Base-by-base conservation (phyloP, 768 basidiomycete species). In the Tephrocybe sp. region DNA sequence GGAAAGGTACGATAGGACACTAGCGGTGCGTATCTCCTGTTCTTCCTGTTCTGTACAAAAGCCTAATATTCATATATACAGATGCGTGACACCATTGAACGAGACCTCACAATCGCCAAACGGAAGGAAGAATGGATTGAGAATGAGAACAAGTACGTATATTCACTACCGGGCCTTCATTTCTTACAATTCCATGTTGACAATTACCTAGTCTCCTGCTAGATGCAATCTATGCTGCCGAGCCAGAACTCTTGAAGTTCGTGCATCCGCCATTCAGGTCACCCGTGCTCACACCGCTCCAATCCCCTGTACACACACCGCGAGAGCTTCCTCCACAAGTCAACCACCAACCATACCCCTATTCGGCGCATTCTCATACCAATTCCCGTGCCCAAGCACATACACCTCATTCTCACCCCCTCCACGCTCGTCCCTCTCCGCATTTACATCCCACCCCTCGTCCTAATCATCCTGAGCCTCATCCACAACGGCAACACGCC, bases 91-190 rank as follows among this genome's bases (percentile, higher is more conserved):
- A 59, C 63, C 1, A 65, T 68, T 52, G 60, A 70, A 48, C 68
- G 65, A 12, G 70, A 78, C 22, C 67, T 76, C 11, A 71, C 74
- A 5, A 30, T 65, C 9, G 71, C 75, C 3, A 69, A 62, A 20
- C 62, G 62, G 5, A 77, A 73, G 56, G 65, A 72, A 16, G 72
- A 73, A 58, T 72, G 70, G 48, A 63, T 80, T 3, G 73, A 78
- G 50, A 73, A 72, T 2, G 78, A 80, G 59, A 77, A 78, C 52
- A 75, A 78, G 78, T 80, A 46, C 40, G 75, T 62, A 6, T 26
- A 26, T 26, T 26, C 10, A 48, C 33, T n/a, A 30, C 16, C 10
- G 19, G 46, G 20, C 35, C 22, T 32, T 47, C 31, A 3, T 11
- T 14, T 35, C 2, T 38, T 45, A 20, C 13, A 17, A 19, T 23